Evolutionary conservation across 148 eudicot species (phyloP).

Genomic region (Fagopyrum esculentum): DNA sequence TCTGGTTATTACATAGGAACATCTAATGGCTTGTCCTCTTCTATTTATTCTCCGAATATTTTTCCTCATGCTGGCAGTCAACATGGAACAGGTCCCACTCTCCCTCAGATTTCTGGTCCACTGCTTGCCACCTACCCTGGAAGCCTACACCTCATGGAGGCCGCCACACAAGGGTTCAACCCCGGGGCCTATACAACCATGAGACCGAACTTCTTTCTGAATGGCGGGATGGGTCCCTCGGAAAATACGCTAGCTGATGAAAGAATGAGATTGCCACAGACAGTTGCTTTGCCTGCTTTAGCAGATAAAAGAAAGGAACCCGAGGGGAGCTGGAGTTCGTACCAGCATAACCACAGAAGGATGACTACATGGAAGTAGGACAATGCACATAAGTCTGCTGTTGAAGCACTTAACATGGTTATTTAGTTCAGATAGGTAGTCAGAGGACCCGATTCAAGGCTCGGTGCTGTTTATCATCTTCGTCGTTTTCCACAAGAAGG

Average conservation of each 20-base stretch:
- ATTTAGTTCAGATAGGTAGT: constrained; percentile 1
- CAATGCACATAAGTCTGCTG: constrained; percentile 14
- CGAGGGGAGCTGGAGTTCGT: constrained; percentile 33
- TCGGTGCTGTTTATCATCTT: background rate
- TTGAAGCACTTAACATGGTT: background rate
- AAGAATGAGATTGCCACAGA: constrained; percentile 20
- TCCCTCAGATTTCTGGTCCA: constrained; percentile 26
- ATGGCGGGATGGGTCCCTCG: constrained; percentile 21
- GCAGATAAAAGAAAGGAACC: constrained; percentile 36
- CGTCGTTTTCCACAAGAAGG: background rate
- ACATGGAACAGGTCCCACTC: constrained; percentile 16
- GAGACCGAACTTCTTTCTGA: constrained; percentile 20
- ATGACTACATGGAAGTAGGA: constrained; percentile 27
- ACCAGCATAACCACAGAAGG: constrained; percentile 27
- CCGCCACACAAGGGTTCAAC: no score
- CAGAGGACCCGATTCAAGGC: background rate
- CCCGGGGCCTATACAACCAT: constrained; percentile 19
- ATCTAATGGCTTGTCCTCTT: constrained; percentile 12
- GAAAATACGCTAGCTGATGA: constrained; percentile 19
- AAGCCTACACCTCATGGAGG: constrained; percentile 11
- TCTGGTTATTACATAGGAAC: constrained; percentile 26
- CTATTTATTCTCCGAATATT: constrained; percentile 18
- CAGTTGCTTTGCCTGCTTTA: constrained; percentile 20
- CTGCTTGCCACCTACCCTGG: constrained; percentile 23
- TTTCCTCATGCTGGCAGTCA: constrained; percentile 21